A percentile compares a stretch with the other conserved stretches of the same genome.
Conservation (phyloP, 2,329 filamentous ascomycete species). For the Mariannaea sp. region DNA sequence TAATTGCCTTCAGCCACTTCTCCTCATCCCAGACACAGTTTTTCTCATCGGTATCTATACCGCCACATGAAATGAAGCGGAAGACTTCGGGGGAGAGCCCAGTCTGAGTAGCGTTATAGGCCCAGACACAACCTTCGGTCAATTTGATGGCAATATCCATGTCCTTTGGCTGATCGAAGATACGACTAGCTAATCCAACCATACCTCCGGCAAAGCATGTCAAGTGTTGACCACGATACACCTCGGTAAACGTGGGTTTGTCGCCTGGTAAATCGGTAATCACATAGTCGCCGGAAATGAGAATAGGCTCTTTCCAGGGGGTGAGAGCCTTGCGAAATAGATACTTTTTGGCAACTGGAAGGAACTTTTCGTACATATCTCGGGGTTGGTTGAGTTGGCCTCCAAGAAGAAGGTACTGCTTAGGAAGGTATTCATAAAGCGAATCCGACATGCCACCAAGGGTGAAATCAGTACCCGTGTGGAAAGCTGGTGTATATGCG, state of each 20-base stretch:
- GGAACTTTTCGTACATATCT: conserved; percentile 45
- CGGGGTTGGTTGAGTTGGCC: conserved; percentile 49
- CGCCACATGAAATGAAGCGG: conserved; percentile 51
- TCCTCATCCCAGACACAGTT: conserved; percentile 45
- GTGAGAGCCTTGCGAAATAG: conserved; percentile 72
- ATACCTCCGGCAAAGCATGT: conserved; percentile 71
- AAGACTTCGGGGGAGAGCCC: conserved; percentile 65
- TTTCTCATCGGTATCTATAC: conserved; percentile 31
- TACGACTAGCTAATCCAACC: conserved; percentile 64
- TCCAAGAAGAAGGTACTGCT: conserved; percentile 69
- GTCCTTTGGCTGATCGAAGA: conserved; percentile 61
- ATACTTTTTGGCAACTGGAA: conserved; percentile 55
- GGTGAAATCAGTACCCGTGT: conserved; percentile 52
- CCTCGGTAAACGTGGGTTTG: conserved; percentile 39
- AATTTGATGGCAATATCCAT: conserved; percentile 62
- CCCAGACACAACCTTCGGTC: conserved; percentile 67
- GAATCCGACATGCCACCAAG: conserved; percentile 63
- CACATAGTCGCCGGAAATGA: conserved; percentile 62
- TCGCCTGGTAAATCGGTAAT: conserved; percentile 33
- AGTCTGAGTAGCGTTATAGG: conserved; percentile 61
- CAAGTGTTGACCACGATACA: conserved; percentile 58
- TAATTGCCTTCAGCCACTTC: conserved; percentile 38
- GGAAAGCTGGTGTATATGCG: conserved; percentile 36
- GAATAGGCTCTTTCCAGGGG: conserved; percentile 60
- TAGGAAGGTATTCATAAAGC: conserved; percentile 68